Base-by-base conservation (phyloP, 176 grass and related monocot species). In the Triticum timopheevii region DNA sequence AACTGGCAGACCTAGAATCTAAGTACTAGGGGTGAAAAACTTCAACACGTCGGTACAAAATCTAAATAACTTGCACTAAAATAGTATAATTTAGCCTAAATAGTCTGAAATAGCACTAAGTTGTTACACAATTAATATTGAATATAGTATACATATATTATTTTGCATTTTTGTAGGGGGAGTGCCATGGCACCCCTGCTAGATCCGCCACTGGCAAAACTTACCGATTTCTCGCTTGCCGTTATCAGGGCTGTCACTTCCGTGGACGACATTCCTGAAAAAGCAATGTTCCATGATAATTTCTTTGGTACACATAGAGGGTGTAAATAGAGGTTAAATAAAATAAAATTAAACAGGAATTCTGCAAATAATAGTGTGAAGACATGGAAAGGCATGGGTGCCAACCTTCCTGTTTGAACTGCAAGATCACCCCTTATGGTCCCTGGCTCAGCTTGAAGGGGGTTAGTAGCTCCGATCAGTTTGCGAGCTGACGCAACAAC, bases 241-340 rank as follows among this genome's bases (percentile, higher is more conserved):
- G 12, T 96, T 98, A 73, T 96, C 97, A 90, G 90, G 90, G 70
- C 97, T 96, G 80, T 98, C 94, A 85, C 97, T 98, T 94, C 94
- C 97, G 17, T 98, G 97, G 30, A 98, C 86, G 92, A 96, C 87
- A 85, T 98, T 98, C 91, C 97, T 98, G 90, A 64, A 90, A 89
- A 88, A 69, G 5, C 16, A 88, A 30, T 3, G 49, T 69, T 86
- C 16, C 52, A 76, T 84, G 2, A 91, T 28, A 49, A 30, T 83
- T 67, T 75, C n/a, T 87, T 56, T 9, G 44, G 19, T 39, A 36
- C 5, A 66, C 23, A 9, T 49, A 40, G 2, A 64, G 9, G 28
- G 23, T 24, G 24, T 13, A 78, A 58, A 56, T 73, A 45, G 1
- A 73, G 7, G 67, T 52, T 23, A 52, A 7, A 15, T 58, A 66